Evolutionary conservation across 2,329 filamentous ascomycete genomes (phyloP).

Genomic region (Taxawa tesnikishii): DNA sequence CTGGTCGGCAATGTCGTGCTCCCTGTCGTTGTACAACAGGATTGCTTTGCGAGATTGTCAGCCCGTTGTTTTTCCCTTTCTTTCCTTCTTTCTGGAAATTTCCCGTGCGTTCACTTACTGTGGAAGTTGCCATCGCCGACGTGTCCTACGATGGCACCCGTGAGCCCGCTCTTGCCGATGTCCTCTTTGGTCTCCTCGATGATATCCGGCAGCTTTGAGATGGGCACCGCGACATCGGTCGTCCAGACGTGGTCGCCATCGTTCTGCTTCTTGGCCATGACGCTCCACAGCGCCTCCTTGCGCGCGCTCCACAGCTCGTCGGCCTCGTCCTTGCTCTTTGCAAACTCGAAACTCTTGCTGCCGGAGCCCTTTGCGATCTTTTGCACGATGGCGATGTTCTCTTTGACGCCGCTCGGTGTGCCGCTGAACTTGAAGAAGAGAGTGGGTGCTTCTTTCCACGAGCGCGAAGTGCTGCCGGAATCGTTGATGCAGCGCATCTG

Average conservation of each 20-base stretch:
- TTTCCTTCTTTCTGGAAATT: no score
- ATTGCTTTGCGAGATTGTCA: no score
- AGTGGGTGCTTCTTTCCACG: conserved; percentile 58
- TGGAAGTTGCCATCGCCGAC: conserved; percentile 69
- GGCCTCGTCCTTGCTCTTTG: conserved; percentile 50
- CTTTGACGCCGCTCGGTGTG: conserved; percentile 57
- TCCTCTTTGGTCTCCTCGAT: conserved; percentile 65
- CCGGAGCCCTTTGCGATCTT: conserved; percentile 46
- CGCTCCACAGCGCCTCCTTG: conserved; percentile 63
- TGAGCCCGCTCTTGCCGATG: conserved; percentile 48
- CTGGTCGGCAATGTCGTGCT: conserved; percentile 54
- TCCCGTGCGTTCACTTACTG: no score
- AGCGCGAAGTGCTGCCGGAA: conserved; percentile 49
- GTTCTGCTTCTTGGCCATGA: conserved; percentile 51
- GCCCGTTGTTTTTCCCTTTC: no score
- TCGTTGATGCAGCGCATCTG: conserved; percentile 70
- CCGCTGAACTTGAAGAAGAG: conserved; percentile 68
- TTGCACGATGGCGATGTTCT: conserved; percentile 60
- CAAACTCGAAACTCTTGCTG: conserved; percentile 58
- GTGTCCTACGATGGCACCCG: conserved; percentile 57
- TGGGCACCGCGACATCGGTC: conserved; percentile 69
- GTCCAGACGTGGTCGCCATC: conserved; percentile 59
- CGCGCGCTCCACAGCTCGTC: conserved; percentile 62
- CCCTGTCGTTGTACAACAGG: conserved; percentile 52
- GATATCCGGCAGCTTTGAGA: conserved; percentile 58